These are phyloP conservation scores for Colletotrichum scovillei DNA, from an alignment of 2,329 filamentous ascomycete genomes.

Conservation along the genomic window DNA sequence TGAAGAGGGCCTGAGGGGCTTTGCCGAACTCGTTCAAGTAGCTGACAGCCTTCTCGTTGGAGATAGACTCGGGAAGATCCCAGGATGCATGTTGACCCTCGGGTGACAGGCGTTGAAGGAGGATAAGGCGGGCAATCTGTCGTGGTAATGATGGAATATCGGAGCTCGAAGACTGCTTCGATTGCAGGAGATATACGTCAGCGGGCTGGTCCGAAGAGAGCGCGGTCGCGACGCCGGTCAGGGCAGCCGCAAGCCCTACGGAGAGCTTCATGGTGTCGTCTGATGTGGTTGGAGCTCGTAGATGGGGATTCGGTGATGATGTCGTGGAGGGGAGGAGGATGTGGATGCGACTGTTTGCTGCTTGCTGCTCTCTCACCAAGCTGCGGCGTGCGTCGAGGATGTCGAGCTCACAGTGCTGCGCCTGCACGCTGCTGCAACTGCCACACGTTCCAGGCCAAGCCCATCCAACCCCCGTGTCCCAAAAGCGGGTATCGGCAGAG, in stretches of 20 bases:
- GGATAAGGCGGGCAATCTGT: constrained; percentile 67
- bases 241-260: constrained; percentile 51
- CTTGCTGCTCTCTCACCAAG: constrained; percentile 30
- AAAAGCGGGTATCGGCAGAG: not conserved
- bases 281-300: constrained; percentile 1
- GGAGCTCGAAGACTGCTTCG: constrained; percentile 45
- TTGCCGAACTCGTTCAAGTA: constrained; percentile 72
- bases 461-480: not conserved
- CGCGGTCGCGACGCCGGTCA: constrained; percentile 52
- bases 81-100: constrained; percentile 59
- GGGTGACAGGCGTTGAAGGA: constrained; percentile 66
- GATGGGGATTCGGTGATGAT: constrained; percentile 8
- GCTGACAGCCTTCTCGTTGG: constrained; percentile 61
- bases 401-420: constrained; percentile 15
- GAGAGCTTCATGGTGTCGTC: constrained; percentile 55
- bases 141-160: constrained; percentile 58
- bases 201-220: constrained; percentile 51
- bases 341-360: constrained; percentile 28
- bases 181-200: constrained; percentile 64
- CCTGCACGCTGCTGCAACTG: not conserved
- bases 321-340: constrained; percentile 4
- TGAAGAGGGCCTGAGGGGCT: constrained; percentile 62
- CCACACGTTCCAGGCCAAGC: not conserved
- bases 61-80: constrained; percentile 54
- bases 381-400: constrained; percentile 21